Evolutionary conservation across 2,329 filamentous ascomycete genomes (phyloP), one percentile per base, ranked within the genome.

Genomic region (Helicocarpus griseus): DNA sequence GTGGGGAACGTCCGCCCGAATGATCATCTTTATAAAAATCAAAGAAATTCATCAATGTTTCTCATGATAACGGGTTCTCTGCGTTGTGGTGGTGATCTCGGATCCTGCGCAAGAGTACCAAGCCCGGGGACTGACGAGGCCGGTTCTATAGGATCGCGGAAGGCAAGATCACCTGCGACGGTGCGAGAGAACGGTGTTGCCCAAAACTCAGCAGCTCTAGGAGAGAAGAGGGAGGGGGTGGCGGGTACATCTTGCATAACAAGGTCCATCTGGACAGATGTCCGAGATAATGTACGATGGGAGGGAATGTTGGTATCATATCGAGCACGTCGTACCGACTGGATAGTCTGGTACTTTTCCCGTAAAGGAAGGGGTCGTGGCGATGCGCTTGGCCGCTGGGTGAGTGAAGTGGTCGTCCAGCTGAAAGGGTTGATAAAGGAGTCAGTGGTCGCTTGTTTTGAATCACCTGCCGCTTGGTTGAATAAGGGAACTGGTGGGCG

Each of bases 31-130:
- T 22, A 14, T 17, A 26, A 38, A 26, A 36, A 60, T 68, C 63
- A 72, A 55, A 72, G 61, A 59, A 72, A 70, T 61, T 72, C 69
- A 56, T 72, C 69, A 61, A 72, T 72, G 56, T 65, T 72, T 62
- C 69, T 68, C 68, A 71, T 69, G 53, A 72, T 70, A 49, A 71
- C 53, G 21, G 65, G 63, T 53, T 71, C 69, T 19, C 60, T 60
- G 36, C 65, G 62, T 44, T 63, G 62, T 13, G 68, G 66, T 35
- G 69, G 69, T n/a, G 69, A 72, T 49, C 69, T 60, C 26, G 69
- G 69, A 58, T 72, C 69, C 6, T 35, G 21, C 26, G 60, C 53
- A 53, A 39, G 39, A n/a, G n/a, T n/a, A n/a, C n/a, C n/a, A n/a
- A n/a, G n/a, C n/a, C n/a, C n/a, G n/a, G n/a, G n/a, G n/a, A n/a